phyloP scores from a whole-genome alignment of 1,139 yeast species.

The Petasospora rhodanensis region DNA sequence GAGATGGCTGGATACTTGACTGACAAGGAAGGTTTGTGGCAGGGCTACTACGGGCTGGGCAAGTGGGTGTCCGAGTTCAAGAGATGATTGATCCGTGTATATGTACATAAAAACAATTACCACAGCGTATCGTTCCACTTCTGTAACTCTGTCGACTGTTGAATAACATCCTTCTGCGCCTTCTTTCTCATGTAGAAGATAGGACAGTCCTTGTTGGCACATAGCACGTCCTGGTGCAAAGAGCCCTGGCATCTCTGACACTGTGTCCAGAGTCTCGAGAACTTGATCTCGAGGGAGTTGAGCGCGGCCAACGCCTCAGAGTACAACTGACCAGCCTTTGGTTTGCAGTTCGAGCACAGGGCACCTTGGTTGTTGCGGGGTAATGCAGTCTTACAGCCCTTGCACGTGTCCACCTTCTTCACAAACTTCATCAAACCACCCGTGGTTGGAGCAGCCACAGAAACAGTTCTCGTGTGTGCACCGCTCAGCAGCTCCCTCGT shows the following conservation, averaged over 20 bases:
- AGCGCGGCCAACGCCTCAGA: slow-evolving; percentile 74
- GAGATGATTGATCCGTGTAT: no score
- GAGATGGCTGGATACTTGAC: slow-evolving; percentile 53
- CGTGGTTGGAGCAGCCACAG: slow-evolving; percentile 51
- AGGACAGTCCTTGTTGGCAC: slow-evolving; percentile 95
- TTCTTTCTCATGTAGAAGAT: slow-evolving; percentile 96
- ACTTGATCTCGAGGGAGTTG: slow-evolving; percentile 76
- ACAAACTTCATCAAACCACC: slow-evolving; percentile 93
- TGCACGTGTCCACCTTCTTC: slow-evolving; percentile 82
- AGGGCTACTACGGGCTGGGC: slow-evolving; percentile 65
- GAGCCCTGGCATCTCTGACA: slow-evolving; percentile 98
- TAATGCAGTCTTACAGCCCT: slow-evolving; percentile 81
- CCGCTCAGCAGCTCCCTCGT: slow-evolving; percentile 79
- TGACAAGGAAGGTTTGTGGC: slow-evolving; percentile 64
- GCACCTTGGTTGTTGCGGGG: slow-evolving; percentile 67
- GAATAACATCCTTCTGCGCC: slow-evolving; percentile 80
- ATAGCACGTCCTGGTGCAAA: slow-evolving; percentile 89
- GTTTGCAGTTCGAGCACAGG: slow-evolving; percentile 74
- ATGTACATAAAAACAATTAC: no score
- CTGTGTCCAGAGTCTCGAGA: slow-evolving; percentile 93
- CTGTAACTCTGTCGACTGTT: slow-evolving; percentile 62
- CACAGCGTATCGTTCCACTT: slow-evolving; percentile 43
- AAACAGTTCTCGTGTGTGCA: slow-evolving; percentile 76
- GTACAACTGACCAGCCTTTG: slow-evolving; percentile 72
- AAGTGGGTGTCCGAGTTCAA: slow-evolving; percentile 33